Base-by-base conservation (phyloP, 305 asterid species). In the Nicotiana rustica region DNA sequence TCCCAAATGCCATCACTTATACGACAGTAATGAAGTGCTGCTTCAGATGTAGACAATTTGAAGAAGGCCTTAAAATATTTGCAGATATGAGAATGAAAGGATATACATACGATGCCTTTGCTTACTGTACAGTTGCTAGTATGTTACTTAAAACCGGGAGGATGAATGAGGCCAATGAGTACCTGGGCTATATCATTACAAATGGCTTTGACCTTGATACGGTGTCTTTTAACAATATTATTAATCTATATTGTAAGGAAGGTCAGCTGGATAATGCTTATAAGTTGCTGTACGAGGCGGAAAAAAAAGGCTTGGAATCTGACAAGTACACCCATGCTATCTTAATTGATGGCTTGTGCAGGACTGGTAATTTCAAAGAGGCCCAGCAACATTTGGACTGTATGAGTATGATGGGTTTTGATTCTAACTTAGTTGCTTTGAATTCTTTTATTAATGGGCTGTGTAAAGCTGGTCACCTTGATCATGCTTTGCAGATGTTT, bases 1-100 rank as follows among this genome's bases (percentile, higher is more conserved):
- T 47, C 65, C 98, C 98, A 3, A 92, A 93, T 90, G 97, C 97
- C 76, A 88, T 93, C 78, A 93, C 99, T 80, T 96, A 96, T 88
- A 96, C 98, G 57, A 88, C 96, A 3, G 85, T 92, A 77, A 89
- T 96, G 92, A 96, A 93, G 65, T 89, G 93, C 82, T 87, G 90
- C 88, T 96, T 95, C 82, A 90, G 85, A 84, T 73, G 87, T 71
- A 85, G 86, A 67, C 86, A 87, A 82, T 85, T 91, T 55, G 85
- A 85, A 21, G 91, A 92, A 85, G 99, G 98, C 65, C 80, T 95
- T 79, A 89, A 90, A 80, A 81, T 93, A 62, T 96, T 93, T 73
- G 64, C 52, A 31, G 97, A 95, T 92, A 95, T 96, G 99, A 95
- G 91, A 90, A 87, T 83, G 29, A 86, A 88, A 80, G 98, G 99